Evolutionary conservation across 805 yeast genomes (phyloP).

Genomic region (Zygosaccharomyces rouxii): DNA sequence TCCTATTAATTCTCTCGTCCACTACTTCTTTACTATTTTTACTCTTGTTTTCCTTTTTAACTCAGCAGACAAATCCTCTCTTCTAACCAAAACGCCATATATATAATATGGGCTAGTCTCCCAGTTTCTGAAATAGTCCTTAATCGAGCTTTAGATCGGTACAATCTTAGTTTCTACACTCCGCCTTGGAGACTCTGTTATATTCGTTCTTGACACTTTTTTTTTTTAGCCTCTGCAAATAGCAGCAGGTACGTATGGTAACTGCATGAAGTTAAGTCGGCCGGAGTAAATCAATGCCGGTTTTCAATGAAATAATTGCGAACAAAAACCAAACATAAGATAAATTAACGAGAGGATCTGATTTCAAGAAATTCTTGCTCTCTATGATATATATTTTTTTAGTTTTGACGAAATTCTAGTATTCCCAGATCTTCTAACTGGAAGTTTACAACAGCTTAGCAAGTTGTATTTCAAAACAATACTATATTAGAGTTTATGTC

Average conservation of each 20-base stretch:
- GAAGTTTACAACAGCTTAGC: not conserved
- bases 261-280: not conserved
- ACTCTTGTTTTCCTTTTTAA: not conserved
- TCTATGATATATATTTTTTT: too few species aligned
- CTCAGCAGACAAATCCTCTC: not conserved
- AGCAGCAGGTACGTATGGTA: not conserved
- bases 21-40: not conserved
- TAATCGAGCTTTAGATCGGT: not conserved
- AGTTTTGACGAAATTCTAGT: not conserved
- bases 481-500: slow-evolving; percentile 14
- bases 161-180: not conserved
- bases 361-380: too few species aligned
- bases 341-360: too few species aligned
- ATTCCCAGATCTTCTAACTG: too few species aligned
- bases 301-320: not conserved
- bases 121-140: not conserved
- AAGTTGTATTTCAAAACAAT: not conserved
- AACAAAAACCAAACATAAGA: not conserved
- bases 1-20: not conserved
- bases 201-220: not conserved
- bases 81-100: not conserved
- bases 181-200: not conserved
- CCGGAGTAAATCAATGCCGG: not conserved
- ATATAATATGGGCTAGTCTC: not conserved
- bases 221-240: not conserved